Evolutionary conservation across 73 alveolate genomes (phyloP).

Genomic region (Paramecium bursaria): DNA sequence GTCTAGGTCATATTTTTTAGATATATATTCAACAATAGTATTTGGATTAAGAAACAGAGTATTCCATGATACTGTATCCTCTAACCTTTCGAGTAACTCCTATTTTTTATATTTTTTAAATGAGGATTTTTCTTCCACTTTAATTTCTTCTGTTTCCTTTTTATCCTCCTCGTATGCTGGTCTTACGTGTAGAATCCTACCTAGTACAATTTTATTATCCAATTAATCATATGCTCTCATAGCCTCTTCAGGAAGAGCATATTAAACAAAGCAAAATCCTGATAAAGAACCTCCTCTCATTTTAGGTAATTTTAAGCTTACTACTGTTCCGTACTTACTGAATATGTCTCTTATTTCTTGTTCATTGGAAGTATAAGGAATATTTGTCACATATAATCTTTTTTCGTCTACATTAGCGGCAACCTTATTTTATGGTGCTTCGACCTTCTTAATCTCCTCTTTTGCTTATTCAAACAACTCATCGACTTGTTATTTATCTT

Average conservation of each 20-base stretch:
- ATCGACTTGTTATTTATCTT: not conserved
- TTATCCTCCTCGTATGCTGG: conserved; percentile 83
- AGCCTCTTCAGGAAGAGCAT: conserved; percentile 89
- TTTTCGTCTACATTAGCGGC: conserved; percentile 50
- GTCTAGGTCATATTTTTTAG: conserved; percentile 81
- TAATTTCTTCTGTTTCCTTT: conserved; percentile 68
- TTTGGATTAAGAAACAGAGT: conserved; percentile 94
- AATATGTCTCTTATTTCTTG: conserved; percentile 88
- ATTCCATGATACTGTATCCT: conserved; percentile 95
- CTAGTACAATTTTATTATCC: conserved; percentile 90
- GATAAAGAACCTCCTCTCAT: conserved; percentile 86
- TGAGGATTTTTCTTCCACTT: conserved; percentile 77
- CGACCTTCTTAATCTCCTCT: not conserved
- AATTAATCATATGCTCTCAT: conserved; percentile 93
- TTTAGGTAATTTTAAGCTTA: conserved; percentile 89
- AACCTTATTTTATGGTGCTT: not conserved
- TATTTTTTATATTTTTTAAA: conserved; percentile 84
- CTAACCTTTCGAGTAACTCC: conserved; percentile 78
- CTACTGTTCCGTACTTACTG: conserved; percentile 89
- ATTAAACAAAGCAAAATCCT: conserved; percentile 93
- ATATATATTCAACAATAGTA: conserved; percentile 90
- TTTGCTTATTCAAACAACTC: not conserved
- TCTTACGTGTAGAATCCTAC: conserved; percentile 91
- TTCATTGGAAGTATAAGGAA: conserved; percentile 91
- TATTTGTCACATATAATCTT: conserved; percentile 93